Conservation (phyloP, 2,329 filamentous ascomycete genomes). For the Pochonia chlamydosporia region DNA sequence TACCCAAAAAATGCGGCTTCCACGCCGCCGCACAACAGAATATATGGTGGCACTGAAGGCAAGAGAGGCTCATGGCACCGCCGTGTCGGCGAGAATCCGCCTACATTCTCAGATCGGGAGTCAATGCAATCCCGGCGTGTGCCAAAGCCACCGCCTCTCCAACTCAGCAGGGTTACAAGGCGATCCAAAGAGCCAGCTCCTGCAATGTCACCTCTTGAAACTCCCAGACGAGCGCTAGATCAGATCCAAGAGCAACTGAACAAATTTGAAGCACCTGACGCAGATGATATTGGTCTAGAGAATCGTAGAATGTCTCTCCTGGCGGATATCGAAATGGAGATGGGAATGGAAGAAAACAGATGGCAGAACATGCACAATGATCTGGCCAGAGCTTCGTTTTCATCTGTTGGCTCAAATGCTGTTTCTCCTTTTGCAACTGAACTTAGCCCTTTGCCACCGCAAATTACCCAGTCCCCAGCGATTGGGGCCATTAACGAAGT, state of each 20-base stretch:
- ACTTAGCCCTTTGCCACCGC: neutral
- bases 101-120: constrained; percentile 52
- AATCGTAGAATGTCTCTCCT: constrained; percentile 43
- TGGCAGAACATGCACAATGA: constrained; percentile 54
- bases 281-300: constrained; percentile 28
- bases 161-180: constrained; percentile 37
- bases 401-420: constrained; percentile 32
- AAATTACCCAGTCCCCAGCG: neutral
- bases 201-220: constrained; percentile 48
- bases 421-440: constrained; percentile 3
- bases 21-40: constrained; percentile 6
- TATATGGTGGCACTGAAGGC: constrained; percentile 10
- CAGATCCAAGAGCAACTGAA: constrained; percentile 47
- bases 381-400: constrained; percentile 45
- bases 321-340: constrained; percentile 55
- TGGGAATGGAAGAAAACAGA: constrained; percentile 52
- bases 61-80: constrained; percentile 40
- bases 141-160: constrained; percentile 50
- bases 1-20: constrained; percentile 4
- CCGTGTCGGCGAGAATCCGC: constrained; percentile 52
- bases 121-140: constrained; percentile 41
- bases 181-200: constrained; percentile 39
- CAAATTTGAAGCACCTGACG: constrained; percentile 37
- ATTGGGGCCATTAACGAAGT: neutral
- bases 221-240: constrained; percentile 42